Percentiles rank a stretch among this genome's conserved stretches.
phyloP scores from a whole-genome alignment of 2,329 filamentous ascomycete species.

The Colletotrichum melonis region DNA sequence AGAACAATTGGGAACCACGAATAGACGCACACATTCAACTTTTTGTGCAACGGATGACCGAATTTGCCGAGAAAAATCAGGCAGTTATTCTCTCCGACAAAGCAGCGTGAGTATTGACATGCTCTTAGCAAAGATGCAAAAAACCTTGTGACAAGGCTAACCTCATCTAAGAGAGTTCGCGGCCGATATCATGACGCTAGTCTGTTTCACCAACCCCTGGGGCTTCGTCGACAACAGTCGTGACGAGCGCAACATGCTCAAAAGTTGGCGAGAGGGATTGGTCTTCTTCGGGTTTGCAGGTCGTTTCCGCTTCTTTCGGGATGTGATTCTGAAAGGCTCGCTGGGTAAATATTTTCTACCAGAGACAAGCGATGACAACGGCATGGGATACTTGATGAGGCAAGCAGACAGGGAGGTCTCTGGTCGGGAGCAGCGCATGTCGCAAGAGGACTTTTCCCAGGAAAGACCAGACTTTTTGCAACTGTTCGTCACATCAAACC shows the following conservation, averaged over 20 bases:
- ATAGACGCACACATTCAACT: slow-evolving; percentile 19
- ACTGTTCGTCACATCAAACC: neutral
- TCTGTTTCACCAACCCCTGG: slow-evolving; percentile 22
- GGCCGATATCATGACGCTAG: slow-evolving; percentile 27
- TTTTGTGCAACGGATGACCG: slow-evolving; percentile 12
- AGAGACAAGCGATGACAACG: slow-evolving; percentile 5
- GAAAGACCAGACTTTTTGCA: slow-evolving; percentile 19
- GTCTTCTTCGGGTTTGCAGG: slow-evolving; percentile 12
- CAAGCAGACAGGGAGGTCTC: slow-evolving; percentile 20
- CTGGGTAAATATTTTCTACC: slow-evolving; percentile 13
- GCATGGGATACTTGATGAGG: slow-evolving; percentile 25
- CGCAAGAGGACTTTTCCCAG: slow-evolving; percentile 1
- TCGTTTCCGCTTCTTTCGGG: slow-evolving; percentile 19
- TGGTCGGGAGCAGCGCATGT: slow-evolving; percentile 8
- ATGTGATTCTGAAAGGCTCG: neutral
- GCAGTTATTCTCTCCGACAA: slow-evolving; percentile 19
- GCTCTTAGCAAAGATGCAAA: no score
- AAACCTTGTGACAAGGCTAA: no score
- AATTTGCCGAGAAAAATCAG: slow-evolving; percentile 6
- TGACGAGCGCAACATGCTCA: slow-evolving; percentile 22
- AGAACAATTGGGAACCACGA: slow-evolving; percentile 24
- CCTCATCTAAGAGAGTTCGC: slow-evolving; percentile 4
- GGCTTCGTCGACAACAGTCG: slow-evolving; percentile 23
- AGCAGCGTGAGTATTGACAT: neutral
- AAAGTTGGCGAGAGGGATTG: slow-evolving; percentile 17